A percentile compares a stretch with the other conserved stretches of the same genome.
Evolutionary conservation across 805 yeast species (phyloP).

Genomic region (Candida piceae): DNA sequence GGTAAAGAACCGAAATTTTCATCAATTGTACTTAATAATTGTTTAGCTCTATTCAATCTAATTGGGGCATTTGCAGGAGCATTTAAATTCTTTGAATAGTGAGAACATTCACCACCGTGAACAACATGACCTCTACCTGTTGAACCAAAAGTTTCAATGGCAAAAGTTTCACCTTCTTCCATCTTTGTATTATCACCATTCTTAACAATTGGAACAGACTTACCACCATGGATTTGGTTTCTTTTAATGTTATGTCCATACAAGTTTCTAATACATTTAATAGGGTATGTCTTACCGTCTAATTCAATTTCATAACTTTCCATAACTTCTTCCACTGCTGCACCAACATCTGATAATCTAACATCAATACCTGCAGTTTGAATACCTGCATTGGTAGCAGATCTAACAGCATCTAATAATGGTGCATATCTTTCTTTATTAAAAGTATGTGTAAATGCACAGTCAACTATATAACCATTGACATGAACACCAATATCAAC

Average conservation of each 20-base stretch:
- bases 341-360: constrained; percentile 91
- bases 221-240: constrained; percentile 86
- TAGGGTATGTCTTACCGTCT: constrained; percentile 77
- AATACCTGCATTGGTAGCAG: constrained; percentile 91
- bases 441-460: constrained; percentile 90
- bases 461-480: constrained; percentile 89
- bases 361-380: constrained; percentile 94
- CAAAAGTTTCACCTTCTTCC: constrained; percentile 98
- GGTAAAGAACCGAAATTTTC: constrained; percentile 90
- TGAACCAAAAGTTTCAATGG: constrained; percentile 96
- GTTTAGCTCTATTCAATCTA: constrained; percentile 61
- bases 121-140: constrained; percentile 92
- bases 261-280: constrained; percentile 85
- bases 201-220: constrained; percentile 93
- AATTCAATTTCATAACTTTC: constrained; percentile 92
- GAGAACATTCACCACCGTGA: constrained; percentile 88
- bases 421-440: constrained; percentile 71
- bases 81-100: constrained; percentile 66
- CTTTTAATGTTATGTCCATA: constrained; percentile 92
- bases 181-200: constrained; percentile 92
- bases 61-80: constrained; percentile 47
- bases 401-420: constrained; percentile 78
- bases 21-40: constrained; percentile 64
- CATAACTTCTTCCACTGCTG: constrained; percentile 94
- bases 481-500: constrained; percentile 97